Evolutionary conservation across 768 basidiomycete species (phyloP), one percentile per base, ranked within the genome.

Genomic region (Mycena alexandri): DNA sequence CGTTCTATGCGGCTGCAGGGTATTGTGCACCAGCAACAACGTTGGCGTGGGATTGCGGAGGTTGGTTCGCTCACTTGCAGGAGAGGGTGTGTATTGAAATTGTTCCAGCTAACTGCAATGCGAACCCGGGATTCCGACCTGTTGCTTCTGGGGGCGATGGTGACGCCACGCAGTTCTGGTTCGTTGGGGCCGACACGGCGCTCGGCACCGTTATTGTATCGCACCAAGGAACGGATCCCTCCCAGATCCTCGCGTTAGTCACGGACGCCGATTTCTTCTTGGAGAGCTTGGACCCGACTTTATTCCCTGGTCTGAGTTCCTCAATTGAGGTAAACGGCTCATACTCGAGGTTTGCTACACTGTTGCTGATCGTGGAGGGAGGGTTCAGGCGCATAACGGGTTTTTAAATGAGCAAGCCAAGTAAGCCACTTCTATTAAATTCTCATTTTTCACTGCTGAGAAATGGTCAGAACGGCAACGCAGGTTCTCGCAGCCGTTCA

Each of bases 21-120:
- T 86, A 86, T 69, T 90, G 89, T 62, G 57, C 75, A 17, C 76
- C 86, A 8, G 58, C 80, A 5, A 59, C 76, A 44, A 85, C 83
- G 25, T 68, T 82, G 46, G 78, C 79, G 22, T 89, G 88, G 87
- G 73, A 81, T 34, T 90, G 89, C 74, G 89, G 89, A 76, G 67
- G 83, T 80, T 44, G 43, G 80, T 25, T 63, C 46, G 24, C 55
- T 17, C 24, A 41, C 19, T 50, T 29, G 22, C 43, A 48, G 33
- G 22, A n/a, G 34, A 19, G 0, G 29, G 9, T 47, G 38, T 22
- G 38, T n/a, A 21, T 52, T 53, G 5, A 24, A 19, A 42, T 9
- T 5, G 10, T 60, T 24, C 17, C 42, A 86, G 86, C 74, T 0
- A 83, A 82, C 54, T 88, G 86, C 66, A 68, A 77, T 17, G 82